Evolutionary conservation across 176 grass and related monocot species (phyloP).

Genomic region (Hordeum vulgare): MorexV3_pseudomolecules_assembly NC_058520.1:30161306-30161805

Average conservation of each 20-base stretch:
- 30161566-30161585: neutral
- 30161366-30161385: slow-evolving; percentile 71
- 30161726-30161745: no score
- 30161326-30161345: slow-evolving; percentile 54
- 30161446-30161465: neutral
- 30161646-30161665: no score
- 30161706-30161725: no score
- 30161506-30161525: neutral
- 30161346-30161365: slow-evolving; percentile 94
- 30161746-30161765: no score
- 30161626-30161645: no score
- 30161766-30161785: no score
- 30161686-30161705: no score
- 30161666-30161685: no score
- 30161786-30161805: no score
- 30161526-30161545: neutral
- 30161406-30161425: neutral
- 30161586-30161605: neutral
- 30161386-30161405: neutral
- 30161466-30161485: neutral
- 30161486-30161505: neutral
- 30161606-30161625: no score
- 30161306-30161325: slow-evolving; percentile 72
- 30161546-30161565: neutral
- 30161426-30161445: neutral